phyloP scores from a whole-genome alignment of 306 rosid genomes.

The Cicer arietinum region DNA sequence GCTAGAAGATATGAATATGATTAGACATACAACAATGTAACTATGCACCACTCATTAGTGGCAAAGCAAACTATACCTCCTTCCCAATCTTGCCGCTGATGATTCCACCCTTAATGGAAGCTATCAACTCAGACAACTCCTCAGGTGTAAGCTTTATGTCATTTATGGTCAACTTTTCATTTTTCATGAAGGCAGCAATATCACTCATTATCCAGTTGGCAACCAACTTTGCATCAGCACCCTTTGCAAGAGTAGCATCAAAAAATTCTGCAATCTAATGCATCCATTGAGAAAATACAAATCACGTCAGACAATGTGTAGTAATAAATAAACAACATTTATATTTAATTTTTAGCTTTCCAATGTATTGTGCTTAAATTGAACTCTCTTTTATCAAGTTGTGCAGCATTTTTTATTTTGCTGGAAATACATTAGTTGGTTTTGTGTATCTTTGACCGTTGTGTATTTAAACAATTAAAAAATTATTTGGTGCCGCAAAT shows the following conservation, averaged over 20 bases:
- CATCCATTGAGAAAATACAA: constrained; percentile 44
- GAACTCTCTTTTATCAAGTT: constrained; percentile 19
- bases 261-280: constrained; percentile 81
- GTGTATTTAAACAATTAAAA: not conserved
- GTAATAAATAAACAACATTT: constrained; percentile 27
- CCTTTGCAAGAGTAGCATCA: constrained; percentile 77
- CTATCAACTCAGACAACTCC: constrained; percentile 86
- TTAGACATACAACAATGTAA: not conserved
- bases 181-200: constrained; percentile 87
- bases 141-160: constrained; percentile 81
- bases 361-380: constrained; percentile 14
- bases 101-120: constrained; percentile 73
- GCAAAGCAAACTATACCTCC: constrained; percentile 63
- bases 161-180: constrained; percentile 76
- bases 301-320: constrained; percentile 37
- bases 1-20: constrained; percentile 10
- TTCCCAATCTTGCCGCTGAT: constrained; percentile 97
- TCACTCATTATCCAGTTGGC: constrained; percentile 98
- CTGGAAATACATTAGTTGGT: constrained; percentile 4
- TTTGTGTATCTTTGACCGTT: not conserved
- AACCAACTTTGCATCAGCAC: constrained; percentile 85
- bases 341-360: constrained; percentile 29
- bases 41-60: constrained; percentile 10
- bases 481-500: not conserved
- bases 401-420: constrained; percentile 14